Evolutionary conservation across 805 yeast species (phyloP).

Genomic region (Teunomyces funiuensis): DNA sequence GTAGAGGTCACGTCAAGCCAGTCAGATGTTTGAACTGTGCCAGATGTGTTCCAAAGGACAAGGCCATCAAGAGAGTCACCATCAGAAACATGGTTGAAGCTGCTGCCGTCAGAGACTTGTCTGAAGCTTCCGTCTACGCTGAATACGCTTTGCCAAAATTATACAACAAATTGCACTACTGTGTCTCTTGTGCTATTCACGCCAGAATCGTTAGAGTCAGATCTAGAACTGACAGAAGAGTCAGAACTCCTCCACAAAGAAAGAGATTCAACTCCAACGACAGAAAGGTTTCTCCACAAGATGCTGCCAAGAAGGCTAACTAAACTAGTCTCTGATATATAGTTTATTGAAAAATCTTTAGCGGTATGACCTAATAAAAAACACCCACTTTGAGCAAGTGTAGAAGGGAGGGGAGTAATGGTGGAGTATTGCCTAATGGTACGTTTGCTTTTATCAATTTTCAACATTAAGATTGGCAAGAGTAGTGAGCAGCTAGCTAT

Average conservation of each 20-base stretch:
- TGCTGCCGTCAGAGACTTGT: conserved; percentile 99
- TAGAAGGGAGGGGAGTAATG: too few relatives aligned
- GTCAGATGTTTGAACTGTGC: conserved; percentile 99
- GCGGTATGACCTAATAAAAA: conserved; percentile 6
- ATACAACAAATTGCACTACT: conserved; percentile 99
- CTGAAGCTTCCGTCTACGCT: conserved; percentile 98
- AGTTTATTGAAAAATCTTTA: conserved; percentile 2
- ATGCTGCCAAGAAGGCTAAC: conserved; percentile 93
- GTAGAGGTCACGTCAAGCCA: conserved; percentile 99
- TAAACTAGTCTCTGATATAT: conserved; percentile 24
- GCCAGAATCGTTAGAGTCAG: conserved; percentile 99
- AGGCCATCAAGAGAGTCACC: conserved; percentile 99
- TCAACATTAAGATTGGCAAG: too few relatives aligned
- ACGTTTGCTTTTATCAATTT: too few relatives aligned
- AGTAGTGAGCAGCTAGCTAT: too few relatives aligned
- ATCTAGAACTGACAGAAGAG: conserved; percentile 97
- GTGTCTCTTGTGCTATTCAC: conserved; percentile 99
- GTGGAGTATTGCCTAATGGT: too few relatives aligned
- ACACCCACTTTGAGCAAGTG: conserved; percentile 1
- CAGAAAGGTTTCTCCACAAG: conserved; percentile 94
- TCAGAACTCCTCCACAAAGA: conserved; percentile 99
- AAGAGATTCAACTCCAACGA: conserved; percentile 91
- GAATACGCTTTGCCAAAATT: conserved; percentile 99
- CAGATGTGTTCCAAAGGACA: conserved; percentile 99
- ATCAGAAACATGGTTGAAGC: conserved; percentile 99